These are phyloP conservation scores for Daldinia vernicosa DNA, from an alignment of 495 filamentous ascomycete species.

Conservation along the genomic window DNA sequence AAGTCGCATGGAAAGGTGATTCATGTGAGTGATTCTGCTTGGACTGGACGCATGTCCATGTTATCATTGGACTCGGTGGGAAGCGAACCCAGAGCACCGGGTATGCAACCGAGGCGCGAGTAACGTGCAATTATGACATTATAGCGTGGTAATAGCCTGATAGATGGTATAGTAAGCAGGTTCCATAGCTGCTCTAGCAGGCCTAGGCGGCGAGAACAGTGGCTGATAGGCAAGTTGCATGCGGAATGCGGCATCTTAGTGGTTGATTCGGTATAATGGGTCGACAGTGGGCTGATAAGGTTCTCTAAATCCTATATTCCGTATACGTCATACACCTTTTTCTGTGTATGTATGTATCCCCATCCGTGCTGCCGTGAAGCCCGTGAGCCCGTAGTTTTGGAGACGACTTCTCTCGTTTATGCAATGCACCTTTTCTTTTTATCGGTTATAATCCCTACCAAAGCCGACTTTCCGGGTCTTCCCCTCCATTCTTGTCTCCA, in stretches of 20 bases:
- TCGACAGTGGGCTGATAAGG: conserved; percentile 36
- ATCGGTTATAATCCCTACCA: conserved; percentile 7
- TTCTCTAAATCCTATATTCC: not conserved
- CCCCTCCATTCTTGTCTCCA: not conserved
- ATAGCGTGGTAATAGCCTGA: conserved; percentile 46
- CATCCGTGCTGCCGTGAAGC: not conserved
- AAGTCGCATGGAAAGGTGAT: conserved; percentile 4
- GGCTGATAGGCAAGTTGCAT: conserved; percentile 13
- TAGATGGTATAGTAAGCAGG: conserved; percentile 14
- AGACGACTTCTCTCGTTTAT: conserved; percentile 5
- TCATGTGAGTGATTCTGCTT: conserved; percentile 29
- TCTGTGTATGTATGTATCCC: too few relatives aligned
- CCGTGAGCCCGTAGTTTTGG: not conserved
- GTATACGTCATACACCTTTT: conserved; percentile 26
- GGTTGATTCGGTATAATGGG: conserved; percentile 19
- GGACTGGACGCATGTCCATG: conserved; percentile 27
- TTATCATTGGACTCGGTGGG: conserved; percentile 35
- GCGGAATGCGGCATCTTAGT: conserved; percentile 25
- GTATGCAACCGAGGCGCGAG: conserved; percentile 25
- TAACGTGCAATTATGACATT: conserved; percentile 43
- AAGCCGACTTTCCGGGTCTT: not conserved
- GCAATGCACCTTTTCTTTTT: conserved; percentile 10
- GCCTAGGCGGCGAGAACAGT: conserved; percentile 12
- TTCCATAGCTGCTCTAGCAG: conserved; percentile 12
- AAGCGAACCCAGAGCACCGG: conserved; percentile 26